Percentiles rank a stretch among this genome's conserved stretches.
Conservation (phyloP, 2,329 filamentous ascomycete species). For the Aspergillus novoparasiticus region DNA sequence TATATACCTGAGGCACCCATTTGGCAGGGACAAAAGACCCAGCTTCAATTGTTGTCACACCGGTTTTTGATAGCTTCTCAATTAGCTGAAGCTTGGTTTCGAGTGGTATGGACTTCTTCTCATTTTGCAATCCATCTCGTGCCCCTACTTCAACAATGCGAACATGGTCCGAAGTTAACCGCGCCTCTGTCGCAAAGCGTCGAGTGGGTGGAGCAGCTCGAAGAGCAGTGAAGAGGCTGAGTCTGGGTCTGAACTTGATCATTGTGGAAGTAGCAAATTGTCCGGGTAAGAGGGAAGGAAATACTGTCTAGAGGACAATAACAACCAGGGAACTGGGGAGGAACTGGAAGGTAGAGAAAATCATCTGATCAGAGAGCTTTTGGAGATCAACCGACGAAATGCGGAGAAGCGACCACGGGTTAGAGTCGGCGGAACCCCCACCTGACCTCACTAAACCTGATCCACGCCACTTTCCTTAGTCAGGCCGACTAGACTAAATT, state of each 20-base stretch:
- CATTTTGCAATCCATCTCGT: constrained; percentile 57
- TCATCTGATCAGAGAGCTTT: constrained; percentile 5
- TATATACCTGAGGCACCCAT: constrained; percentile 55
- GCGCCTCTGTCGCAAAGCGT: constrained; percentile 42
- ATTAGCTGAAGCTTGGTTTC: constrained; percentile 55
- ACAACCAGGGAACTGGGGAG: neutral
- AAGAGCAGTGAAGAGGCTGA: constrained; percentile 33
- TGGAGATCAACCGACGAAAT: constrained; percentile 18
- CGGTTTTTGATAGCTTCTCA: constrained; percentile 48
- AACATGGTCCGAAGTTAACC: constrained; percentile 51
- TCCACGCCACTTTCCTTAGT: constrained; percentile 15
- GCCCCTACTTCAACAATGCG: constrained; percentile 58
- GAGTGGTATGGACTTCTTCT: constrained; percentile 52
- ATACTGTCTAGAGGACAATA: neutral
- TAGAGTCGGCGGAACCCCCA: constrained; percentile 20
- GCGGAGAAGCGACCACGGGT: constrained; percentile 30
- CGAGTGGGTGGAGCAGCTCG: constrained; percentile 27
- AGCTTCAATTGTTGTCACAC: constrained; percentile 54
- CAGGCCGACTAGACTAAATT: constrained; percentile 5
- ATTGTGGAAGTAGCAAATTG: constrained; percentile 15
- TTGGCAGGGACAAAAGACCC: constrained; percentile 58
- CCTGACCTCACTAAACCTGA: constrained; percentile 18
- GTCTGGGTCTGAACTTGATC: constrained; percentile 29
- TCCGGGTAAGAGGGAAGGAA: neutral
- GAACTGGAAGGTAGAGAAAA: constrained; percentile 7